Percentiles rank a stretch among this genome's conserved stretches.
Evolutionary conservation across 176 grass and related monocot species (phyloP).

Genomic region (Eragrostis nindensis): DNA sequence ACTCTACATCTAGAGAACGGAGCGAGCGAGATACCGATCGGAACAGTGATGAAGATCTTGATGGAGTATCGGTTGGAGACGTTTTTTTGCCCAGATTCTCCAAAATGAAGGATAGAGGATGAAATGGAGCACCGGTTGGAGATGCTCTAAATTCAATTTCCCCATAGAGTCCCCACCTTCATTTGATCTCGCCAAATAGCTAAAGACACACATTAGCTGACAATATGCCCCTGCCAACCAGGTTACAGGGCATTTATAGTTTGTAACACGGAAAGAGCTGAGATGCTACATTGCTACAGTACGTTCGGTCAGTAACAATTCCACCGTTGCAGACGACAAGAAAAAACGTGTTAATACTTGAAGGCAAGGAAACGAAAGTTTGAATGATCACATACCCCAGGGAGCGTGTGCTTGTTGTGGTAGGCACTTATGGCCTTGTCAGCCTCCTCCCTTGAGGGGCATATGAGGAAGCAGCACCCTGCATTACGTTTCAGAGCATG

Average conservation of each 20-base stretch:
- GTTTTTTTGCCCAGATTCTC: too few relatives aligned
- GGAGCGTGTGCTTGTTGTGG: constrained; percentile 95
- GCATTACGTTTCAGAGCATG: constrained; percentile 40
- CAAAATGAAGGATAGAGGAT: too few relatives aligned
- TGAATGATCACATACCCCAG: constrained; percentile 71
- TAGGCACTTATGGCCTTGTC: constrained; percentile 83
- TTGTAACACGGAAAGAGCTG: constrained; percentile 27
- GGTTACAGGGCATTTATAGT: constrained; percentile 16
- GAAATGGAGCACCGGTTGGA: too few relatives aligned
- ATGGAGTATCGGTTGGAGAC: too few relatives aligned
- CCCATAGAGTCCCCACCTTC: not conserved
- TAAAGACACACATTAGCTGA: constrained; percentile 27
- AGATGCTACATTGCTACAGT: constrained; percentile 17
- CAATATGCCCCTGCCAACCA: constrained; percentile 14
- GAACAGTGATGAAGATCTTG: too few relatives aligned
- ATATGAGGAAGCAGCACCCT: constrained; percentile 93
- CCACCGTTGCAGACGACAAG: constrained; percentile 18
- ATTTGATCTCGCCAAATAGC: constrained; percentile 16
- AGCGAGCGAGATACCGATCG: too few relatives aligned
- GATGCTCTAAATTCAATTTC: constrained; percentile 25
- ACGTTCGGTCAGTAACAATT: constrained; percentile 14
- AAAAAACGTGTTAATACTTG: not conserved
- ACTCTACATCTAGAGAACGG: too few relatives aligned
- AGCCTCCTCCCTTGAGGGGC: constrained; percentile 84
- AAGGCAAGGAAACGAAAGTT: not conserved